Base-by-base conservation (phyloP, 2,329 filamentous ascomycete genomes). In the Aspergillus floridensis region DNA sequence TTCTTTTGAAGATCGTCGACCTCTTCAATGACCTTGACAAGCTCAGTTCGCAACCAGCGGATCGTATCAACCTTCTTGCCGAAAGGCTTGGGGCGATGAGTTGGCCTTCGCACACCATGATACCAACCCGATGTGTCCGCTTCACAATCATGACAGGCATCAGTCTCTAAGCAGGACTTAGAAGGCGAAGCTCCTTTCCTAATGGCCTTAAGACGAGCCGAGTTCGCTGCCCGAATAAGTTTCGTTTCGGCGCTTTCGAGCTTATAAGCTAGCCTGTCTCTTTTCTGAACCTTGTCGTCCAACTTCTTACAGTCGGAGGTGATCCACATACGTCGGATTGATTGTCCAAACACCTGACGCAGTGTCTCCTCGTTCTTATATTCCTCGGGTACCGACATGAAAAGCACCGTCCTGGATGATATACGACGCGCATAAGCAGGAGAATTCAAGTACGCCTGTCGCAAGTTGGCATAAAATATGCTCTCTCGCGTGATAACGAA, bases 31-130 rank as follows among this genome's bases (percentile, higher is more conserved):
- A 93, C 82, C 35, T 85, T 85, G 53, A 87, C 83, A 21, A 97
- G 83, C 72, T 93, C 87, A 2, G 81, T 79, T 51, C 93, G 90
- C 64, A 88, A 89, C 87, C 89, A 96, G 56, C 91, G 84, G 69
- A 98, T 96, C 0, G 91, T 93, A 76, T 98, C 93, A 8, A 96
- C 91, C 71, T 93, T 93, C 67, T 90, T 85, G 59, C 92, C 90
- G 59, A 92, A 83, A 6, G 93, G 81, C 66, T 87, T 88, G 53
- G 84, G 78, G 24, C 85, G 86, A 71, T 96, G 92, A 1, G 85
- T 86, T 1, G 92, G 92, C 21, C 92, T 85, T 69, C 89, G 83
- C 76, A 76, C 67, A 14, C 69, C 69, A 12, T 69, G 63, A 4
- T 68, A 68, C 65, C 68, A 70, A 3, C 63, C 56, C 5, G 71